Percentiles rank a stretch among this genome's conserved stretches.
Evolutionary conservation across 495 filamentous ascomycete species (phyloP).

Genomic region (Penicillium cataractarum): DNA sequence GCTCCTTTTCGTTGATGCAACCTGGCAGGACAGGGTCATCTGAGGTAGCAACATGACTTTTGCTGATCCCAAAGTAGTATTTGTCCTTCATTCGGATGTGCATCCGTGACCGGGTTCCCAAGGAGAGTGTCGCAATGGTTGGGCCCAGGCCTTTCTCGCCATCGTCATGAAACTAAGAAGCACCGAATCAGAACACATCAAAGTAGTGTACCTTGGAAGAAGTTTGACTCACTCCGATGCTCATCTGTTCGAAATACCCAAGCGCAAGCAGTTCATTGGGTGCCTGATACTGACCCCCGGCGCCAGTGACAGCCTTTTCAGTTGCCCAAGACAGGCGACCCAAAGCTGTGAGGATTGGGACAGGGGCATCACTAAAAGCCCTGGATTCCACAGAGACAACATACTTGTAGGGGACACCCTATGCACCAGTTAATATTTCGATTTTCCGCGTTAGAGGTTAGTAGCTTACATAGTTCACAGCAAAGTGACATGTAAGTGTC

Average conservation of each 20-base stretch:
- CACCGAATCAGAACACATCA: neutral
- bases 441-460: slow-evolving; percentile 13
- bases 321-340: slow-evolving; percentile 70
- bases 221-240: slow-evolving; percentile 62
- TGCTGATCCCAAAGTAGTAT: slow-evolving; percentile 46
- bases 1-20: slow-evolving; percentile 42
- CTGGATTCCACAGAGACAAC: slow-evolving; percentile 67
- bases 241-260: slow-evolving; percentile 72
- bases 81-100: slow-evolving; percentile 67
- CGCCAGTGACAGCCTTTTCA: slow-evolving; percentile 37
- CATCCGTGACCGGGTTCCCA: slow-evolving; percentile 73
- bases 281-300: slow-evolving; percentile 27
- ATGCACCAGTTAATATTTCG: neutral
- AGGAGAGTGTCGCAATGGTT: slow-evolving; percentile 73
- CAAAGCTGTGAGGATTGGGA: slow-evolving; percentile 57
- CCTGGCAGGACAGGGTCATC: slow-evolving; percentile 38
- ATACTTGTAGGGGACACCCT: slow-evolving; percentile 86
- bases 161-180: slow-evolving; percentile 78
- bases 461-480: slow-evolving; percentile 68
- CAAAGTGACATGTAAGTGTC: slow-evolving; percentile 67
- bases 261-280: slow-evolving; percentile 76
- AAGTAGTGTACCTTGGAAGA: neutral
- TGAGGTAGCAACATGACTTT: slow-evolving; percentile 22
- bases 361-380: slow-evolving; percentile 63
- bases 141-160: slow-evolving; percentile 77